Base-by-base conservation (phyloP, 2,329 filamentous ascomycete genomes). In the Penicillium sp. region DNA sequence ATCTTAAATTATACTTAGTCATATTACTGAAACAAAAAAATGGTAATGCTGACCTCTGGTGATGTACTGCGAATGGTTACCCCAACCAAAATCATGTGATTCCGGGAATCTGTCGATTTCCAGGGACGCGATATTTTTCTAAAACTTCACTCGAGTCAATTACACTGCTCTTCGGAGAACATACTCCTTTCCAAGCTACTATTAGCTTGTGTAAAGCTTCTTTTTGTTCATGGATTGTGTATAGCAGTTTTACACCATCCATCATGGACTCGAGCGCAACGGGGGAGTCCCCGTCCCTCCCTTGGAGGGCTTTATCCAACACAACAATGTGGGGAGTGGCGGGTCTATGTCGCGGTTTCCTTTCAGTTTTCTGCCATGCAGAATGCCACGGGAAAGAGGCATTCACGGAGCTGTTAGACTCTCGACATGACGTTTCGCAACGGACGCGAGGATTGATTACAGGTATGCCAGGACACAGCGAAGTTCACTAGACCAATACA, bases 381-480 rank as follows among this genome's bases (percentile, higher is more conserved):
- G 87, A 97, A 72, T 85, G 90, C 5, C 82, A 86, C 66, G 93
- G 93, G 1, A 78, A 95, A 59, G 86, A 92, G 47, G 77, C 81
- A 11, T 94, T 99, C 63, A 77, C 94, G 36, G 79, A 86, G 49
- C 77, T 93, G 5, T 77, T 97, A 38, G 92, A 97, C 66, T 82
- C 84, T 64, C 84, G 93, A 60, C 81, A 82, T 64, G 83, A 92
- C 72, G 78, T 85, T 4, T 81, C 84, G 41, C 81, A 81, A 50
- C 85, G 91, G 62, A 79, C 88, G 56, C 84, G 87, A 66, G 94
- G 93, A 19, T 81, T 97, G 59, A 81, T 97, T 60, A 97, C 93
- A 63, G 90, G 89, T 91, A 78, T 59, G 52, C 47, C n/a, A 21
- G 16, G 29, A 39, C 25, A 33, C 16, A 33, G 13, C 43, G 13